phyloP scores from a whole-genome alignment of 192 early-diverging fungal species.

The Mortierella claussenii region DNA sequence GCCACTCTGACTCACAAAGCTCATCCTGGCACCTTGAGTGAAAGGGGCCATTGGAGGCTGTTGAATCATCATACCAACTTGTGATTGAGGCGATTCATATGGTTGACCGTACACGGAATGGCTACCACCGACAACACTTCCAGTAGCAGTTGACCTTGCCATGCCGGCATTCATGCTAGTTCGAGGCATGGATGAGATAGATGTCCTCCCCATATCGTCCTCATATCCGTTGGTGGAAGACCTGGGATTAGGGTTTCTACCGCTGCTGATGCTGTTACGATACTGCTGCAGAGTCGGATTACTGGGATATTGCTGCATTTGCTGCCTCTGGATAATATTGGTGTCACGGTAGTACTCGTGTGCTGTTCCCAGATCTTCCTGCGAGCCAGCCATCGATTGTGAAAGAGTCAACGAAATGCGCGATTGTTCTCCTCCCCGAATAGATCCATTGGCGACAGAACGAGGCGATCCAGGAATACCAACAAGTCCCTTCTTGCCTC shows the following conservation, averaged over 20 bases:
- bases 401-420: background rate
- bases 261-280: constrained; percentile 21
- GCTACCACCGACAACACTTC: constrained; percentile 1
- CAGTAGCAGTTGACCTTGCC: background rate
- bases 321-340: constrained; percentile 38
- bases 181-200: constrained; percentile 33
- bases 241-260: constrained; percentile 9
- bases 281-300: constrained; percentile 19
- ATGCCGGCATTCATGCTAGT: constrained; percentile 6
- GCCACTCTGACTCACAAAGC: background rate
- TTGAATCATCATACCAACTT: background rate
- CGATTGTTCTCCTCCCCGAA: background rate
- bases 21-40: constrained; percentile 5
- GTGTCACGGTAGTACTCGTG: constrained; percentile 44
- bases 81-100: constrained; percentile 3
- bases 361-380: constrained; percentile 23
- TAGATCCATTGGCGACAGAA: constrained; percentile 13
- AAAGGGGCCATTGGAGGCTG: constrained; percentile 9
- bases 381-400: constrained; percentile 14
- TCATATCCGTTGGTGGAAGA: constrained; percentile 25
- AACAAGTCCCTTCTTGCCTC: background rate
- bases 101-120: constrained; percentile 3
- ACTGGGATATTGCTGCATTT: constrained; percentile 26
- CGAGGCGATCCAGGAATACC: background rate
- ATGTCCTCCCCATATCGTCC: constrained; percentile 33